Evolutionary conservation across 371 early-diverging fungal species (phyloP).

Genomic region (Mucor plumbeus): DNA sequence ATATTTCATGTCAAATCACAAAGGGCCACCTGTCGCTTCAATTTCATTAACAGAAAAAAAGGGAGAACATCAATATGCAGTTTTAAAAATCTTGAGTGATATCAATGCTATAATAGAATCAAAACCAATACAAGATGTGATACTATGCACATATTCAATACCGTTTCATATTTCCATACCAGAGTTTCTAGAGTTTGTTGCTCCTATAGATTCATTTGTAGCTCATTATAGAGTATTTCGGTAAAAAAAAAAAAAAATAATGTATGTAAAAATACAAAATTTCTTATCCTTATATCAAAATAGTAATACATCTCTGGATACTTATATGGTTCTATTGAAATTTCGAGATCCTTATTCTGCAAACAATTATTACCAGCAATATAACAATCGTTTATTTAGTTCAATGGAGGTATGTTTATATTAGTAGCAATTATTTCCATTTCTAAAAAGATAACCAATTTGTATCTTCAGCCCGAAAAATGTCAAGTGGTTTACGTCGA

Average conservation of each 20-base stretch:
- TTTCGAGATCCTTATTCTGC: conserved; percentile 67
- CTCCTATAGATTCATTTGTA: conserved; percentile 61
- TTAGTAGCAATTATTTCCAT: not conserved
- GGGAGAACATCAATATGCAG: conserved; percentile 45
- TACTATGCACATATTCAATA: conserved; percentile 78
- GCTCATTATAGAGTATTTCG: conserved; percentile 75
- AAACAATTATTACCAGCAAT: conserved; percentile 70
- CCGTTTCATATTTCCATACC: conserved; percentile 85
- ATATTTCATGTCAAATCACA: conserved; percentile 15
- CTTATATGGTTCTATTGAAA: conserved; percentile 82
- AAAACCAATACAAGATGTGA: not conserved
- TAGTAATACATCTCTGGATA: conserved; percentile 76
- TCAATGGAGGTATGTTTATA: conserved; percentile 68
- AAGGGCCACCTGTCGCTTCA: conserved; percentile 24
- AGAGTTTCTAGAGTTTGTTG: conserved; percentile 86
- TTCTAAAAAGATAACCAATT: not conserved
- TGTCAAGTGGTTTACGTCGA: conserved; percentile 79
- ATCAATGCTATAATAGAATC: not conserved
- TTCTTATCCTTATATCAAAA: not conserved
- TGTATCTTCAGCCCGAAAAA: conserved; percentile 60
- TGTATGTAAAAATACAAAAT: too few species aligned
- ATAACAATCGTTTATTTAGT: conserved; percentile 80
- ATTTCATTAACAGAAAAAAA: conserved; percentile 11
- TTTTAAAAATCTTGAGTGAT: conserved; percentile 72
- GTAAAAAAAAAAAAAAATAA: conserved; percentile 25